phyloP scores from a whole-genome alignment of 352 stramenopile species.

The Pythium aphanidermatum region DNA sequence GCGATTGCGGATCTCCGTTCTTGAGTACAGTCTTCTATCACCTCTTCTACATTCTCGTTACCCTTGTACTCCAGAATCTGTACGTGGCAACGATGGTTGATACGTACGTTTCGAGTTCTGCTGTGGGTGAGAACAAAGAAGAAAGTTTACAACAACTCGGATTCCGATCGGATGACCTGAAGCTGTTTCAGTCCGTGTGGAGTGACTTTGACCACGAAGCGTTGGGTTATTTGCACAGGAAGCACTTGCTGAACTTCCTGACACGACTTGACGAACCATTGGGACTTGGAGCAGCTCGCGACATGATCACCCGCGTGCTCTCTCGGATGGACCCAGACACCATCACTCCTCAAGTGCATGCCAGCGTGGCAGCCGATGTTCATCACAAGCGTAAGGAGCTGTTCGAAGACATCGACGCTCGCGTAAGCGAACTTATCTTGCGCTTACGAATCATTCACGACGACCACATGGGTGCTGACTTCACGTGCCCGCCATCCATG shows the following conservation, averaged over 20 bases:
- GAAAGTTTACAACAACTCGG: conserved; percentile 55
- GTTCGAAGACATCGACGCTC: conserved; percentile 69
- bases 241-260: conserved; percentile 54
- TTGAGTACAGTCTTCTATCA: conserved; percentile 75
- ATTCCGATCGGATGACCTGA: conserved; percentile 51
- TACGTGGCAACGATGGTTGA: conserved; percentile 81
- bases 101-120: conserved; percentile 73
- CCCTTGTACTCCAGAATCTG: conserved; percentile 74
- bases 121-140: conserved; percentile 45
- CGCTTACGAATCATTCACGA: conserved; percentile 57
- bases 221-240: conserved; percentile 66
- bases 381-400: conserved; percentile 42
- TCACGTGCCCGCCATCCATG: conserved; percentile 51
- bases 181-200: conserved; percentile 63
- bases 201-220: conserved; percentile 70
- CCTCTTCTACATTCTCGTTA: conserved; percentile 73
- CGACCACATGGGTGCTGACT: conserved; percentile 33
- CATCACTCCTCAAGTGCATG: conserved; percentile 24
- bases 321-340: conserved; percentile 24
- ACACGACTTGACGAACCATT: conserved; percentile 45
- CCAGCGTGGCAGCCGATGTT: conserved; percentile 31
- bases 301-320: conserved; percentile 16
- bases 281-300: conserved; percentile 32
- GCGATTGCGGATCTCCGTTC: conserved; percentile 58
- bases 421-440: conserved; percentile 56